Evolutionary conservation across 768 basidiomycete species (phyloP).

Genomic region (Collybiopsis confluens): DNA sequence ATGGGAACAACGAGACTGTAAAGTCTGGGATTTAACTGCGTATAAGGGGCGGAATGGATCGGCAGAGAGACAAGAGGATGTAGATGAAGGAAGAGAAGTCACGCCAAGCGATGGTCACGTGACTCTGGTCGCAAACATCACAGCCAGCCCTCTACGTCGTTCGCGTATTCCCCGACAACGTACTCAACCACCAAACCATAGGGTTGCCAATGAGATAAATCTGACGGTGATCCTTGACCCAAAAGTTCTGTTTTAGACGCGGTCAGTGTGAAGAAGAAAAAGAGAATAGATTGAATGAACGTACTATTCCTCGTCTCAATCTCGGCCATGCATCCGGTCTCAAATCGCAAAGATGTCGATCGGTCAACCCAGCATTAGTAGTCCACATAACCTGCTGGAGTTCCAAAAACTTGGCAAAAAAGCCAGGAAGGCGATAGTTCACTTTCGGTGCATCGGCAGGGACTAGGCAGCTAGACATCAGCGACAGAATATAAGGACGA

Average conservation of each 20-base stretch:
- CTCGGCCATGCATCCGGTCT: constrained; percentile 91
- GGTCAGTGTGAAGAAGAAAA: no score
- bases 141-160: no score
- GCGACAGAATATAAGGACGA: constrained; percentile 26
- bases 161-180: no score
- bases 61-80: no score
- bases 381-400: constrained; percentile 95
- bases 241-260: no score
- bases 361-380: constrained; percentile 93
- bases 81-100: no score
- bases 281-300: constrained; percentile 23
- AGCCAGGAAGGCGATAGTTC: constrained; percentile 88
- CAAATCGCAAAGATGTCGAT: constrained; percentile 92
- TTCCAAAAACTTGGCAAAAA: constrained; percentile 88
- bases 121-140: no score
- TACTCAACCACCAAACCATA: constrained; percentile 86
- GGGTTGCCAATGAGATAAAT: constrained; percentile 96
- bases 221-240: constrained; percentile 95
- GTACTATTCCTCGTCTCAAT: constrained; percentile 86
- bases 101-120: no score
- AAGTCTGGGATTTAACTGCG: no score
- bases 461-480: constrained; percentile 40
- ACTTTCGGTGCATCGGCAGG: constrained; percentile 68
- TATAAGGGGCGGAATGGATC: no score
- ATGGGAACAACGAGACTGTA: no score